These are phyloP conservation scores for Lipomyces chichibuensis DNA, from an alignment of 805 yeast genomes.

Conservation along the genomic window DNA sequence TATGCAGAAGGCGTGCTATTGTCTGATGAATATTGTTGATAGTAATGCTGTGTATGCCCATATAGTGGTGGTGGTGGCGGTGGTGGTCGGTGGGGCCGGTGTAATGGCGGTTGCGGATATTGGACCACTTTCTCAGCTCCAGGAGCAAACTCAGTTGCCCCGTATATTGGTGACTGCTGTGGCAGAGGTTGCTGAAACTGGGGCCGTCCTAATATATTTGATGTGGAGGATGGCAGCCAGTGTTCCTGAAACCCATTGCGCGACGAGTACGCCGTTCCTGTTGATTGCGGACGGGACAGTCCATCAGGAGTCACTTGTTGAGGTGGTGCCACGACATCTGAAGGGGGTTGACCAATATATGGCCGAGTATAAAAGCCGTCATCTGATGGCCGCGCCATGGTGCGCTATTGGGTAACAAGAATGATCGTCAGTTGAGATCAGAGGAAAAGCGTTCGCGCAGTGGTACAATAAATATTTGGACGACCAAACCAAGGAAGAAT, in stretches of 20 bases:
- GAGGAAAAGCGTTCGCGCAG: not conserved
- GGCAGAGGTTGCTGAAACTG: not conserved
- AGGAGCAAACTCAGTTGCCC: not conserved
- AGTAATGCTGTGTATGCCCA: not conserved
- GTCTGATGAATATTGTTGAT: not conserved
- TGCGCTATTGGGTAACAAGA: not conserved
- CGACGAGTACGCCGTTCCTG: not conserved
- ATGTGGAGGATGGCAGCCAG: not conserved
- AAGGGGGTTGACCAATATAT: not conserved
- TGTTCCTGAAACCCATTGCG: not conserved
- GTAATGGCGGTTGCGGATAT: not conserved
- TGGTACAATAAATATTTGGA: not conserved
- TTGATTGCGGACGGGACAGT: not conserved
- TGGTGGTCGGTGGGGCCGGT: not conserved
- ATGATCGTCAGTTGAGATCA: not conserved
- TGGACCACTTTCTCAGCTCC: not conserved
- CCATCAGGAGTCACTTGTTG: not conserved
- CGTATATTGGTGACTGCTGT: not conserved
- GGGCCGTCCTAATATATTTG: not conserved
- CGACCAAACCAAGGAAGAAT: not conserved
- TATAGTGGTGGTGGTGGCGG: not conserved
- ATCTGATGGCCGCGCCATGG: not conserved
- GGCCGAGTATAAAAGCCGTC: not conserved
- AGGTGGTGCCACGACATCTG: not conserved
- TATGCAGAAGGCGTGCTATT: not conserved